Percentiles rank a stretch among this genome's conserved stretches.
phyloP scores from a whole-genome alignment of 208 protist genomes.

The Vickermania ingenoplastis region DNA sequence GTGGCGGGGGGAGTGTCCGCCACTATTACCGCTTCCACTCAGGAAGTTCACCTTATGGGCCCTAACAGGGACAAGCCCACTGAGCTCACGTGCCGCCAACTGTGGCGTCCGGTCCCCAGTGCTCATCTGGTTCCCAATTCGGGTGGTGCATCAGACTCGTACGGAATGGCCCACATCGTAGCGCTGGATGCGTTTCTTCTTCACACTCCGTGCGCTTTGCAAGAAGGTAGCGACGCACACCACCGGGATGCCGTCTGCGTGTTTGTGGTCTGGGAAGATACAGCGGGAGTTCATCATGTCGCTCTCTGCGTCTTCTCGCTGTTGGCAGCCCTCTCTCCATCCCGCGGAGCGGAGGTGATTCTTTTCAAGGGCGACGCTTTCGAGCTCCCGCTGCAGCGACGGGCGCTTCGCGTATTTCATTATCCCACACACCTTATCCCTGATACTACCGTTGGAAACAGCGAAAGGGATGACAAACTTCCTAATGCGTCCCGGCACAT shows the following conservation, averaged over 20 bases:
- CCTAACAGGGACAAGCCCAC: slow-evolving; percentile 17
- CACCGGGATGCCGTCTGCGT: slow-evolving; percentile 12
- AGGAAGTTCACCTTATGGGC: slow-evolving; percentile 51
- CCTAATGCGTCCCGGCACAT: too few relatives aligned
- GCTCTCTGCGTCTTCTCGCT: slow-evolving; percentile 27
- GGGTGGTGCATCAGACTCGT: too few relatives aligned
- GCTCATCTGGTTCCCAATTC: too few relatives aligned
- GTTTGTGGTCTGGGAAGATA: slow-evolving; percentile 35
- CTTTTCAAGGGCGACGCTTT: slow-evolving; percentile 15
- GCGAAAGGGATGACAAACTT: too few relatives aligned
- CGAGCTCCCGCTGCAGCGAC: slow-evolving; percentile 13
- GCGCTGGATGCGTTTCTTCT: slow-evolving; percentile 20
- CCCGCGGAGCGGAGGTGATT: background rate
- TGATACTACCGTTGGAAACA: too few relatives aligned
- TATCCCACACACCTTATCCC: too few relatives aligned
- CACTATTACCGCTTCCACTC: slow-evolving; percentile 30
- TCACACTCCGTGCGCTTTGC: too few relatives aligned
- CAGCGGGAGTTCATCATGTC: slow-evolving; percentile 18
- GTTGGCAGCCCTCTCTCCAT: slow-evolving; percentile 9
- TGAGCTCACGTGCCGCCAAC: slow-evolving; percentile 8
- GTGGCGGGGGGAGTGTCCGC: slow-evolving; percentile 24
- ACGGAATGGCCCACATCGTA: background rate
- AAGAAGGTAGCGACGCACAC: too few relatives aligned
- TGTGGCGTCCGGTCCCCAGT: too few relatives aligned
- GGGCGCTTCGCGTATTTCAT: slow-evolving; percentile 40